Percentiles rank a stretch among this genome's conserved stretches.
Conservation (phyloP, 345 rosid species). For the Physaria fendleri region DNA sequence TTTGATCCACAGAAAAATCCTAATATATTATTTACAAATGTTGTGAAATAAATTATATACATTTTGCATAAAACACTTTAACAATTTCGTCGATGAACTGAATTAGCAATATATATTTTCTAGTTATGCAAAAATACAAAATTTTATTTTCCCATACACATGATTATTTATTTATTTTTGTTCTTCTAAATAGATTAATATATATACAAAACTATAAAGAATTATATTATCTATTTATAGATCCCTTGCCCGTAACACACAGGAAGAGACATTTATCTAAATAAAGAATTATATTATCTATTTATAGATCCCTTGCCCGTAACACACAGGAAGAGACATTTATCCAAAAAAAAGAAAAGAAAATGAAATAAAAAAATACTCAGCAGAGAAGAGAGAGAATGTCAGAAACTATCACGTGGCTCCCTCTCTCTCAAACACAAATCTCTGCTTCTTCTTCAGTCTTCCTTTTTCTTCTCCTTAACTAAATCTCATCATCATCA, state of each 20-base stretch:
- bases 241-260: constrained; percentile 12
- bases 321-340: constrained; percentile 16
- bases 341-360: background rate
- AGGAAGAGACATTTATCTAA: constrained; percentile 15
- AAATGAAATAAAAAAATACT: background rate
- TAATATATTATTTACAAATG: too few relatives aligned
- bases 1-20: too few relatives aligned
- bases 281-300: too few relatives aligned
- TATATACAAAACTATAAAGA: too few relatives aligned
- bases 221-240: constrained; percentile 4
- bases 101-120: too few relatives aligned
- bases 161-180: too few relatives aligned
- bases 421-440: constrained; percentile 25
- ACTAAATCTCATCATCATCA: background rate
- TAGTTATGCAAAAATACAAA: too few relatives aligned
- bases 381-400: background rate
- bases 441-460: constrained; percentile 10
- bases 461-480: background rate
- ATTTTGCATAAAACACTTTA: too few relatives aligned
- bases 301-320: constrained; percentile 13
- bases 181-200: too few relatives aligned
- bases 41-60: too few relatives aligned
- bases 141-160: too few relatives aligned
- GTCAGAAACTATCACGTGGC: constrained; percentile 33
- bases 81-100: too few relatives aligned